Percentiles rank a stretch among this genome's conserved stretches.
Evolutionary conservation across 768 basidiomycete species (phyloP).

Genomic region (Termitomyces sp.): DNA sequence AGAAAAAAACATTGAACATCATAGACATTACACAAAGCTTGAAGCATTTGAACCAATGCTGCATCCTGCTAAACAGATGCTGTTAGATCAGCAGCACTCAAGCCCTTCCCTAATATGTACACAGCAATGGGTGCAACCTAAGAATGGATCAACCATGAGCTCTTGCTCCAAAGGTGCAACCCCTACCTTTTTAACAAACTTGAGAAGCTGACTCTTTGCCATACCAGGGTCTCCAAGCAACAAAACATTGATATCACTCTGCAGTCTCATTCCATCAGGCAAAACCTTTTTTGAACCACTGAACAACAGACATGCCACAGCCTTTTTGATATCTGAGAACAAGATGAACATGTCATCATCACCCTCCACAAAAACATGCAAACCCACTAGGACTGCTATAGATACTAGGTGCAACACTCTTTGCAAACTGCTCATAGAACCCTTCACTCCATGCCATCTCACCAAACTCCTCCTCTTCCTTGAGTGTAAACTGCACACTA

Average conservation of each 20-base stretch:
- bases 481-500: conserved; percentile 84
- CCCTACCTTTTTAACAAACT: conserved; percentile 92
- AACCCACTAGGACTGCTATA: conserved; percentile 84
- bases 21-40: neutral
- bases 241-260: conserved; percentile 97
- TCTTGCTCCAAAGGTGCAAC: neutral
- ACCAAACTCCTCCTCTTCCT: conserved; percentile 96
- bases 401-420: conserved; percentile 95
- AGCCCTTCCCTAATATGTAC: conserved; percentile 98
- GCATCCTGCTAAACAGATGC: conserved; percentile 95
- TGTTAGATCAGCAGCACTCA: conserved; percentile 96
- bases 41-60: conserved; percentile 61
- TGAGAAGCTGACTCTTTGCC: conserved; percentile 95
- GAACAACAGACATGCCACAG: conserved; percentile 92
- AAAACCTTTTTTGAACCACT: conserved; percentile 97
- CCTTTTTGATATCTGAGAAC: conserved; percentile 90
- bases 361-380: neutral
- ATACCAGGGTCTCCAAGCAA: conserved; percentile 97
- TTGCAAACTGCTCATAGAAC: conserved; percentile 92
- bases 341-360: conserved; percentile 5
- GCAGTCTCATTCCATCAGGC: conserved; percentile 93
- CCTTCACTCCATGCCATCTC: conserved; percentile 85
- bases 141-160: neutral
- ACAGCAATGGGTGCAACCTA: conserved; percentile 97
- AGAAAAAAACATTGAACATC: conserved; percentile 5